Evolutionary conservation across 2,329 filamentous ascomycete genomes (phyloP).

Genomic region (Aspergillus eucalypticola): DNA sequence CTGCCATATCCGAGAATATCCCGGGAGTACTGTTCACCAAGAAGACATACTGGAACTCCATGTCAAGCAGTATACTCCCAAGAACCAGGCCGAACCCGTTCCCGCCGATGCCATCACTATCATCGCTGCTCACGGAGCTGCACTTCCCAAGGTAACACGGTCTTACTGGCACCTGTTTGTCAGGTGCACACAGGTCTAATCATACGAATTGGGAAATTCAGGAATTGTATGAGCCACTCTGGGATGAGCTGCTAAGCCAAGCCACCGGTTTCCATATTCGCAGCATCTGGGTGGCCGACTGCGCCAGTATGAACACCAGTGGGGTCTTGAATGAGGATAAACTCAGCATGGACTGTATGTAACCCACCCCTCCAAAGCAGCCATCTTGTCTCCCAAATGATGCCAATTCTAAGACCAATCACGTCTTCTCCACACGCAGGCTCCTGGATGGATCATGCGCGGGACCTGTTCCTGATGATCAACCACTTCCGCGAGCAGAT

Average conservation of each 20-base stretch:
- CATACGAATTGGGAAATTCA: not conserved
- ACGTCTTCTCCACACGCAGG: not conserved
- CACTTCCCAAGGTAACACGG: constrained; percentile 9
- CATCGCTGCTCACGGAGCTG: constrained; percentile 13
- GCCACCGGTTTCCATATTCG: constrained; percentile 4
- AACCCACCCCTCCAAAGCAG: no score
- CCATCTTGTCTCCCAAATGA: no score
- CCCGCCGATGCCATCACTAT: constrained; percentile 10
- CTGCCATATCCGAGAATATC: constrained; percentile 10
- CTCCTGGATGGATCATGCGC: constrained; percentile 17
- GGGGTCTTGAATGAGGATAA: constrained; percentile 15
- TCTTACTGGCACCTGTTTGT: not conserved
- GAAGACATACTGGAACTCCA: not conserved
- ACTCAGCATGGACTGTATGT: constrained; percentile 13
- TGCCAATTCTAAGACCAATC: not conserved
- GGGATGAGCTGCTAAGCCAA: constrained; percentile 3
- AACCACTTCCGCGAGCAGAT: constrained; percentile 12
- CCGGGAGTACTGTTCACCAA: constrained; percentile 1
- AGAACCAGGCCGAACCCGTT: not conserved
- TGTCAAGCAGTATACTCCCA: constrained; percentile 16
- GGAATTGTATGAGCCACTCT: constrained; percentile 19
- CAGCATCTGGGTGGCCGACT: constrained; percentile 15
- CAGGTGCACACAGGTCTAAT: no score
- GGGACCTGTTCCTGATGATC: constrained; percentile 20
- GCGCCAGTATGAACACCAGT: constrained; percentile 12